These are phyloP conservation scores for Urtica urens DNA, from an alignment of 306 rosid species.

Conservation along the genomic window DNA sequence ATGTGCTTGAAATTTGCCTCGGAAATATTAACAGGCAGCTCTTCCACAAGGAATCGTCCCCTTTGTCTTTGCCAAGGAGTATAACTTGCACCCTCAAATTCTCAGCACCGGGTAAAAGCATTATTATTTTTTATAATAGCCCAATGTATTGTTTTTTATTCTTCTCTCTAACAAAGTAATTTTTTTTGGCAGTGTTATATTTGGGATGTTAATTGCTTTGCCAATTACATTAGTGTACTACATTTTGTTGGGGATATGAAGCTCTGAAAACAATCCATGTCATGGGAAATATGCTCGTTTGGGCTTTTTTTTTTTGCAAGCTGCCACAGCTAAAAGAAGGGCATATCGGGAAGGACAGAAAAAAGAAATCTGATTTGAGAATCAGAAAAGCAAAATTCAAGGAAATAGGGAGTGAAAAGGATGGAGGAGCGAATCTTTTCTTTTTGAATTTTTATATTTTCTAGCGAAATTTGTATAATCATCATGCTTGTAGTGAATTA, in stretches of 20 bases:
- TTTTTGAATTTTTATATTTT: slow-evolving; percentile 17
- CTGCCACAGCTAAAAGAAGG: slow-evolving; percentile 3
- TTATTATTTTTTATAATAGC: background rate
- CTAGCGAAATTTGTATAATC: slow-evolving; percentile 44
- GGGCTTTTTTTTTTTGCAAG: slow-evolving; percentile 1
- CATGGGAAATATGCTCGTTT: slow-evolving; percentile 6
- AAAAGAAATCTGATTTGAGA: slow-evolving; percentile 16
- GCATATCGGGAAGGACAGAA: slow-evolving; percentile 1
- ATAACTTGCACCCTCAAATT: slow-evolving; percentile 83
- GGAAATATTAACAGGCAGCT: slow-evolving; percentile 61
- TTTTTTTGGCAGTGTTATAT: slow-evolving; percentile 63
- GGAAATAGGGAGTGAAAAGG: slow-evolving; percentile 15
- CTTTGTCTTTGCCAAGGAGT: slow-evolving; percentile 94
- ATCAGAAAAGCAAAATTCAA: background rate
- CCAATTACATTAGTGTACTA: slow-evolving; percentile 85
- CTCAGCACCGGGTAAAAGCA: slow-evolving; percentile 74
- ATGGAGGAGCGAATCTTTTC: slow-evolving; percentile 17
- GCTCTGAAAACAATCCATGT: slow-evolving; percentile 14
- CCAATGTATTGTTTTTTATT: background rate
- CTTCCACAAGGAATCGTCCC: slow-evolving; percentile 99
- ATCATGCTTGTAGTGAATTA: slow-evolving; percentile 49
- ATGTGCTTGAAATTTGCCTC: slow-evolving; percentile 2
- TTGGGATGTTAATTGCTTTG: slow-evolving; percentile 86
- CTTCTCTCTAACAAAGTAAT: background rate
- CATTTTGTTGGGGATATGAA: slow-evolving; percentile 76